These are phyloP conservation scores for Malassezia furfur DNA, from an alignment of 1,284 basidiomycete species.

Conservation along the genomic window DNA sequence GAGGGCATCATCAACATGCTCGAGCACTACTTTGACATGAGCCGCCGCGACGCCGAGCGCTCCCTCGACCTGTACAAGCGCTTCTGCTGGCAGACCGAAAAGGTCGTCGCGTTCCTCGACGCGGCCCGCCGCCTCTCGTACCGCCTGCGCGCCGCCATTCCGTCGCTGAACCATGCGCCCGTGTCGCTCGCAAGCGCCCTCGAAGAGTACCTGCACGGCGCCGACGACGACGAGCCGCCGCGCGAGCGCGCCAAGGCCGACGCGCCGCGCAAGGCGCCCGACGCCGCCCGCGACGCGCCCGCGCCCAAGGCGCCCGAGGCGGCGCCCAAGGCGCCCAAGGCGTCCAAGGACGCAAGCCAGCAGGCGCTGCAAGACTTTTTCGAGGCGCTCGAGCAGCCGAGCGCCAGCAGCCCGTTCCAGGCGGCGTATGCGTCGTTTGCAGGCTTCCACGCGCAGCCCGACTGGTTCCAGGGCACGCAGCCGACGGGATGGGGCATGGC, in stretches of 20 bases:
- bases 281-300: no score
- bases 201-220: constrained; percentile 89
- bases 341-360: constrained; percentile 17
- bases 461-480: constrained; percentile 49
- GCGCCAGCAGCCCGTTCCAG: constrained; percentile 61
- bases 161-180: constrained; percentile 89
- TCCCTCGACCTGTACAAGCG: constrained; percentile 82
- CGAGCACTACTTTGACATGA: constrained; percentile 97
- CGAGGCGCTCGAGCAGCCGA: constrained; percentile 73
- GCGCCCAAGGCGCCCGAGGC: no score
- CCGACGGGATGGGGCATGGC: constrained; percentile 27
- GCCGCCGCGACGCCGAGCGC: constrained; percentile 73
- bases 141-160: constrained; percentile 81
- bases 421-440: constrained; percentile 18
- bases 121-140: constrained; percentile 86
- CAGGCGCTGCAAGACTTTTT: constrained; percentile 75
- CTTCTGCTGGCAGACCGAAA: constrained; percentile 89
- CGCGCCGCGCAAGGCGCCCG: no score
- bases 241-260: no score
- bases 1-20: constrained; percentile 91
- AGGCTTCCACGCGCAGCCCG: constrained; percentile 26
- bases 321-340: no score
- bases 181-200: constrained; percentile 82
- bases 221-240: constrained; percentile 67
- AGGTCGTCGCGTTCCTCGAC: constrained; percentile 85